These are phyloP conservation scores for Daldinia eschscholtzii DNA, from an alignment of 2,329 filamentous ascomycete species.

Conservation along the genomic window DNA sequence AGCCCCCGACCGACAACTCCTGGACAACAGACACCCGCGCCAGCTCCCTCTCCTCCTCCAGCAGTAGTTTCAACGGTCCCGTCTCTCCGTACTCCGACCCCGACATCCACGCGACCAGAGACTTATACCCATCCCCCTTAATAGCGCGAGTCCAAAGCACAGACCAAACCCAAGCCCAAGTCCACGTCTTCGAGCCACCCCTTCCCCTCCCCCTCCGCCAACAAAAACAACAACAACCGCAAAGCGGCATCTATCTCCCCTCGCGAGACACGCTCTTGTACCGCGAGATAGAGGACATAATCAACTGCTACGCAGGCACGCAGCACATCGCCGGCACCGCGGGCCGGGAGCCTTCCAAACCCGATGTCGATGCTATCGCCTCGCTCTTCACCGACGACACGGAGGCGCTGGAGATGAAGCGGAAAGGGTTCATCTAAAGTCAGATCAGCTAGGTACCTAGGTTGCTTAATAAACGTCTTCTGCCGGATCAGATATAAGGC, in stretches of 20 bases:
- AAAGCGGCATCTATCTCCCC: not conserved
- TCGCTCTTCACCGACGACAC: slow-evolving; percentile 34
- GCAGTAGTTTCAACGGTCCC: not conserved
- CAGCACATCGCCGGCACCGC: slow-evolving; percentile 5
- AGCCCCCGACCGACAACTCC: not conserved
- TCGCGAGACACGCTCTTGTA: slow-evolving; percentile 38
- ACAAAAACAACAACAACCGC: not conserved
- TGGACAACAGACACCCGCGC: slow-evolving; percentile 19
- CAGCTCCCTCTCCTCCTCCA: not conserved
- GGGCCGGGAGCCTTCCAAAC: slow-evolving; percentile 10
- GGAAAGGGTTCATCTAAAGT: slow-evolving; percentile 41
- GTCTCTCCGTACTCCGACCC: not conserved
- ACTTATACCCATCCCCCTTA: not conserved
- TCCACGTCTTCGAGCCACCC: no score
- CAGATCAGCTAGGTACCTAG: not conserved
- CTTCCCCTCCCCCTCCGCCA: no score
- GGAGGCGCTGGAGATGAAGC: slow-evolving; percentile 42
- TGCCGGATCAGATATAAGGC: not conserved
- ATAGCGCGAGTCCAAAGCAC: not conserved
- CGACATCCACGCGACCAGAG: not conserved
- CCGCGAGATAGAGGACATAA: slow-evolving; percentile 48
- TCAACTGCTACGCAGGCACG: slow-evolving; percentile 45
- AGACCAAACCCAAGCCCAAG: not conserved
- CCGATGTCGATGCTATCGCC: slow-evolving; percentile 31
- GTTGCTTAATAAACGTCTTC: not conserved